Evolutionary conservation across 768 basidiomycete genomes (phyloP).

Genomic region (Russula sp.): DNA sequence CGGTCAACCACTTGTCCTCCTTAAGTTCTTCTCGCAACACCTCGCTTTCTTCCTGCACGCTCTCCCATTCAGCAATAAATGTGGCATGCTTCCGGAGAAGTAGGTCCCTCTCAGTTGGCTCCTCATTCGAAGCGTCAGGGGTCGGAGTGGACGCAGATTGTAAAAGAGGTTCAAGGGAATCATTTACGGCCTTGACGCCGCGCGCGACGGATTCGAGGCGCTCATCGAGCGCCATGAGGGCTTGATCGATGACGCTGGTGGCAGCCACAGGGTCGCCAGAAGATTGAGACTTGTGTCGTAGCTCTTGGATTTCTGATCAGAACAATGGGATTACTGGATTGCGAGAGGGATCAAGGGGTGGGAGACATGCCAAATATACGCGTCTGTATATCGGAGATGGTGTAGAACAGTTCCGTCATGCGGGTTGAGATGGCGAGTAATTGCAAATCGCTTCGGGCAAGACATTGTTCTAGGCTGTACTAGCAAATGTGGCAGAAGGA

Average conservation of each 20-base stretch:
- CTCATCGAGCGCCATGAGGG: slow-evolving; percentile 74
- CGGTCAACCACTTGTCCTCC: slow-evolving; percentile 95
- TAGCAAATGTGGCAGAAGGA: slow-evolving; percentile 15
- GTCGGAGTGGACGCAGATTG: slow-evolving; percentile 45
- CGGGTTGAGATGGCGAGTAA: slow-evolving; percentile 75
- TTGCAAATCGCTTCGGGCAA: slow-evolving; percentile 55
- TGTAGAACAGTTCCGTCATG: slow-evolving; percentile 82
- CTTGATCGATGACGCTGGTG: slow-evolving; percentile 71
- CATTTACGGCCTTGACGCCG: slow-evolving; percentile 63
- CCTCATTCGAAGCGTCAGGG: slow-evolving; percentile 33
- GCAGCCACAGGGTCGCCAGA: slow-evolving; percentile 51
- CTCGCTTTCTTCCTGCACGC: slow-evolving; percentile 72
- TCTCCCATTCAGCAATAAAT: slow-evolving; percentile 73
- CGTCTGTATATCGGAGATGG: slow-evolving; percentile 84
- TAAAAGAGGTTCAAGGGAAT: slow-evolving; percentile 56
- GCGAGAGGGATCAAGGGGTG: not conserved
- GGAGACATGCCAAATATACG: slow-evolving; percentile 71
- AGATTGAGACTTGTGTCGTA: slow-evolving; percentile 79
- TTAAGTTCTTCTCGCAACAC: slow-evolving; percentile 86
- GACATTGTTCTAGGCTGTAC: not conserved
- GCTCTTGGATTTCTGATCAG: slow-evolving; percentile 77
- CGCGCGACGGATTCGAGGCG: slow-evolving; percentile 66
- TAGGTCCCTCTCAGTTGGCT: slow-evolving; percentile 39
- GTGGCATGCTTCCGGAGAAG: slow-evolving; percentile 71
- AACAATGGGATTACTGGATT: not conserved